Evolutionary conservation across 164 flowering plant genomes (phyloP), one percentile per base, ranked within the genome.

Genomic region (Tetrastigma voinierianum): DNA sequence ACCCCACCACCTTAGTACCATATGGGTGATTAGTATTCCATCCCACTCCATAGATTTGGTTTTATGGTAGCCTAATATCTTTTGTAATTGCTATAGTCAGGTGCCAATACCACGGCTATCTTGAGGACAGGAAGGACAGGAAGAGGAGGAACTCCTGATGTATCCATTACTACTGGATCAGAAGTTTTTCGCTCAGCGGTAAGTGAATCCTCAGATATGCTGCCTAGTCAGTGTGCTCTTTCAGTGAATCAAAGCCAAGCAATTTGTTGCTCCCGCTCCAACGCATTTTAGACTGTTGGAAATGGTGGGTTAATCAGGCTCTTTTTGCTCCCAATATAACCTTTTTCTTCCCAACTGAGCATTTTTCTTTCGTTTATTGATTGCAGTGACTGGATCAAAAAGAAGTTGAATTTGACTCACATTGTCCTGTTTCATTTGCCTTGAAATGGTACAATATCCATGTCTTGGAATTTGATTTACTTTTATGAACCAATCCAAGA

Each of bases 251-350:
- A 63, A 48, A 76, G 65, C 48, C 69, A 75, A 58, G 83, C 82
- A 14, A 75, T 72, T 32, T 72, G 72, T 77, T 59, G 78, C 68
- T 70, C 79, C 81, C 46, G 77, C 85, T 40, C 86, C 80, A 8
- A 51, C 74, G 44, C 70, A 67, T 58, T 61, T 67, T n/a, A 69
- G 63, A 54, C 73, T 67, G 49, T 57, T 46, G 52, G 76, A 76
- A 72, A 61, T 59, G 84, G 90, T 82, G 43, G 57, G 80, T 74
- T 45, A 46, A 25, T 25, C 19, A 44, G 53, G 23, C 65, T 46
- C 49, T 49, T 8, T 61, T 46, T 51, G 44, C 25, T 67, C 23
- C 21, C 13, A 32, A 15, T 15, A 7, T 4, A 2, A 40, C 18
- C 20, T 48, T 47, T 14, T 12, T 23, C 24, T 12, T 19, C 2